A percentile compares a stretch with the other conserved stretches of the same genome.
These are phyloP conservation scores for Acacia pycnantha DNA, from an alignment of 331 rosid species.

Conservation along the genomic window DNA sequence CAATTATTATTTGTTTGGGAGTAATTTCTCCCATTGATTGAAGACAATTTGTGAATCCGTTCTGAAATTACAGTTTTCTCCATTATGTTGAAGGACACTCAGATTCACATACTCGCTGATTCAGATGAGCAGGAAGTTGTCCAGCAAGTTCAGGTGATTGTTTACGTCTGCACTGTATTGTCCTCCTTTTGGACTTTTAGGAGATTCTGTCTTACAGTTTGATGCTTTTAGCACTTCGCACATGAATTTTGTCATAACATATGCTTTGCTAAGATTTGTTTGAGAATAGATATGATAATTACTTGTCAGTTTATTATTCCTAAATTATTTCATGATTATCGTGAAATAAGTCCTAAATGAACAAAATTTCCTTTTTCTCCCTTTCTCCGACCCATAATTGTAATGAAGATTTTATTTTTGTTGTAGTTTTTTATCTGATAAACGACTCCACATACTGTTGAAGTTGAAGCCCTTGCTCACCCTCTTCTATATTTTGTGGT, in stretches of 20 bases:
- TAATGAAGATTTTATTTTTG: background rate
- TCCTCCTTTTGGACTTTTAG: background rate
- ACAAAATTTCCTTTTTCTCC: background rate
- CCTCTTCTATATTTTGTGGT: background rate
- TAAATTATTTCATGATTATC: background rate
- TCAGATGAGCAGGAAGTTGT: conserved; percentile 95
- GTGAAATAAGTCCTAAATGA: background rate
- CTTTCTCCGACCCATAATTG: background rate
- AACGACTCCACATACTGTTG: conserved; percentile 2
- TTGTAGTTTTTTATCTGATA: conserved; percentile 19
- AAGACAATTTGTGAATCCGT: conserved; percentile 43
- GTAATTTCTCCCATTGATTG: conserved; percentile 32
- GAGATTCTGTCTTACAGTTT: background rate
- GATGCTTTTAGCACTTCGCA: background rate
- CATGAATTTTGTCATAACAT: background rate
- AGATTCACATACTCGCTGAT: conserved; percentile 87
- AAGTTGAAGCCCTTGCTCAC: background rate
- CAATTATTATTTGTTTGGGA: conserved; percentile 20
- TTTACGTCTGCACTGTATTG: conserved; percentile 5
- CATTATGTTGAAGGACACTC: conserved; percentile 92
- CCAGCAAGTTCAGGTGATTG: conserved; percentile 84
- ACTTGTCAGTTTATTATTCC: background rate
- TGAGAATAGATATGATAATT: background rate
- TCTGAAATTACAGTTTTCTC: conserved; percentile 84
- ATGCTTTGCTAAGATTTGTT: background rate